Conservation (phyloP, 345 rosid species). For the Theobroma cacao region DNA sequence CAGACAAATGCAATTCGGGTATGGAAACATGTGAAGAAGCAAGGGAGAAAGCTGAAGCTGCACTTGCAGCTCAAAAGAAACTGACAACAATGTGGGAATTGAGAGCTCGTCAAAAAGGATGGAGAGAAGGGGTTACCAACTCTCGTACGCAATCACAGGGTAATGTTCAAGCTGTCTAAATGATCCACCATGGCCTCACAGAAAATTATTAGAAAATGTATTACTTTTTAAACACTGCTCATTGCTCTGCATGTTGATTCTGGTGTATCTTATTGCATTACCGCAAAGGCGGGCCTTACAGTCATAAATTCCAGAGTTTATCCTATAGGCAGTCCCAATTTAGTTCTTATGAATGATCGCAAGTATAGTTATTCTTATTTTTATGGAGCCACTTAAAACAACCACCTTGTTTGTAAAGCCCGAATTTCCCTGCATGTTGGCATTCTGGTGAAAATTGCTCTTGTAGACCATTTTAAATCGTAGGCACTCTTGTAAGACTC, state of each 20-base stretch:
- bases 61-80: conserved; percentile 72
- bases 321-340: not conserved
- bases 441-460: not conserved
- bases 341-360: not conserved
- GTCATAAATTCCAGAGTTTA: not conserved
- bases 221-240: not conserved
- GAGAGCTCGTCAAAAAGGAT: conserved; percentile 87
- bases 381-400: not conserved
- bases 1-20: conserved; percentile 94
- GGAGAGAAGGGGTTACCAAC: conserved; percentile 63
- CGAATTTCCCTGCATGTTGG: not conserved
- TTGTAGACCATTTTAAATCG: not conserved
- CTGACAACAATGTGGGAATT: conserved; percentile 69
- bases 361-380: not conserved
- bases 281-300: not conserved
- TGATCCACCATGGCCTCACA: not conserved
- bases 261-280: not conserved
- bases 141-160: conserved; percentile 48
- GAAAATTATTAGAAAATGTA: not conserved
- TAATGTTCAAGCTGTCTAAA: conserved; percentile 43
- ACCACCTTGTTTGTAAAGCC: not conserved
- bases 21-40: conserved; percentile 99
- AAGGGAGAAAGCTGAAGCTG: conserved; percentile 77
- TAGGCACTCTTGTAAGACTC: not conserved
- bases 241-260: not conserved